Evolutionary conservation across 306 rosid species (phyloP), one percentile per base, ranked within the genome.

Genomic region (Dryas octopetala): DNA sequence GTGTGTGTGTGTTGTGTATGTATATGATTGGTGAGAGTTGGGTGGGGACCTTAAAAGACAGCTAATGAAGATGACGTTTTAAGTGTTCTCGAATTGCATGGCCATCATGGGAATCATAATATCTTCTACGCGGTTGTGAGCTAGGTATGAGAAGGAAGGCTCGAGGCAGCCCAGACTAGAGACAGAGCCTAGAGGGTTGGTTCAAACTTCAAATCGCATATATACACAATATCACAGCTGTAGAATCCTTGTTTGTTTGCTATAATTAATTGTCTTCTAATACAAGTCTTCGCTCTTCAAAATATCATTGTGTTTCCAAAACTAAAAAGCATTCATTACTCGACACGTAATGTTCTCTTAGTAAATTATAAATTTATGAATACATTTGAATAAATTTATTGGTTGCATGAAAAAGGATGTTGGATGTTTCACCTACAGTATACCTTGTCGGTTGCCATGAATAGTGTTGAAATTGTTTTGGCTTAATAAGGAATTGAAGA

Each of bases 21-120:
- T 32, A 32, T 32, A 32, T 32, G 38, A 32, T 32, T 32, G 38
- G 1, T 32, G 38, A 32, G 38, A 32, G 38, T 32, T 32, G 38
- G 58, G 66, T 44, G 23, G 66, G 66, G 66, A 71, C 66, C 76
- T 32, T 32, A 32, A 58, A 57, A 28, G 76, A 71, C 76, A 71
- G 66, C 76, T 71, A 71, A 43, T 45, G 45, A 71, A 60, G 76
- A 45, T 57, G 55, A 45, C 4, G 17, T 41, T 28, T 41, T 26
- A n/a, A 5, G 13, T 52, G 16, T n/a, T 52, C 19, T 52, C 66
- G 45, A 61, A 28, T 61, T 61, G 46, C 17, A 61, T 32, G 17
- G 66, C 66, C 66, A 7, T 28, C 45, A 28, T 61, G 66, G 66
- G 66, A 38, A 7, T 7, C 14, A 5, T 10, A 32, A 17, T 0